Base-by-base conservation (phyloP, 345 rosid genomes). In the Brassica nigra region DNA sequence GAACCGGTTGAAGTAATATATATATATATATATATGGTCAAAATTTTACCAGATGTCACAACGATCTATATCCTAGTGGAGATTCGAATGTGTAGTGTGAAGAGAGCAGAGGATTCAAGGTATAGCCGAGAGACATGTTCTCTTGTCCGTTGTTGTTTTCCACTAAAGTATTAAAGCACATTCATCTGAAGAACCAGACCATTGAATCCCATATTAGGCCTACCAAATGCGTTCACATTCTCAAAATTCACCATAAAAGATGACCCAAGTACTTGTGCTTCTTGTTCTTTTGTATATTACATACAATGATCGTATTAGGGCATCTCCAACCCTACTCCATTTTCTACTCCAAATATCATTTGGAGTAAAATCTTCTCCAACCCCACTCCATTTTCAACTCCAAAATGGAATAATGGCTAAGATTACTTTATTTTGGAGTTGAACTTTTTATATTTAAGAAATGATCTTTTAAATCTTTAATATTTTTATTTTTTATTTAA, bases 71-170 rank as follows among this genome's bases (percentile, higher is more conserved):
- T 71, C 76, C 11, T 34, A 37, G 16, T 70, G 69, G 6, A 70
- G 66, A 54, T 64, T 49, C 66, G 62, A 78, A 68, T 65, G 77
- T 78, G 34, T 37, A 27, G 58, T 47, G 39, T 37, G 76, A 55
- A 64, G 47, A 57, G 54, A 71, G 39, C 39, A 34, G 58, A 54
- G 23, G 66, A 67, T 73, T 73, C 55, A 79, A 59, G 33, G 63
- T 67, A 67, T 73, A 58, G 14, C 64, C 82, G 69, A 79, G 70
- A 73, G 78, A 79, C 82, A 79, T 79, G 82, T 66, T 79, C 58
- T 73, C 82, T 73, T 79, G 82, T 67, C 74, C 68, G 55, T 28
- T 79, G 82, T 73, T 79, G 64, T 61, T 47, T 61, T 59, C 78
- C 74, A 79, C 82, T 42, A 11, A 73, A 68, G 64, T 61, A 67